A percentile compares a stretch with the other conserved stretches of the same genome.
Evolutionary conservation across 2,329 filamentous ascomycete species (phyloP).

Genomic region (Penicillium palitans): DNA sequence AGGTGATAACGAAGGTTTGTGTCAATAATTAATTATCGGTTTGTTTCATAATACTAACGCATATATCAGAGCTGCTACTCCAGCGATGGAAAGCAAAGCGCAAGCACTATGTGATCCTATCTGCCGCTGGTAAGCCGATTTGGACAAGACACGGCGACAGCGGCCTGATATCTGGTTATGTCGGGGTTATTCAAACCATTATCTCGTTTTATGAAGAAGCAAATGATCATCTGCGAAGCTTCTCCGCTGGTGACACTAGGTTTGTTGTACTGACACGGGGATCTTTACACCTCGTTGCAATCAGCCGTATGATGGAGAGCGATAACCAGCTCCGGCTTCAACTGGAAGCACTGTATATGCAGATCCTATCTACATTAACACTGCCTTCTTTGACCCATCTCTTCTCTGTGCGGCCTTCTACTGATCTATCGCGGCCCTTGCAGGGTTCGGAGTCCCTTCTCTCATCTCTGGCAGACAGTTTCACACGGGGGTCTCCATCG

Average conservation of each 20-base stretch:
- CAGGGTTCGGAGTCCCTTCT: conserved; percentile 89
- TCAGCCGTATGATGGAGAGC: conserved; percentile 89
- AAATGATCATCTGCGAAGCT: conserved; percentile 74
- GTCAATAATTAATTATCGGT: background rate
- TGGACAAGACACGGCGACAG: conserved; percentile 94
- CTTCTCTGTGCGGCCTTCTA: conserved; percentile 88
- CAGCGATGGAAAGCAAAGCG: conserved; percentile 83
- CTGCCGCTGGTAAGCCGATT: conserved; percentile 93
- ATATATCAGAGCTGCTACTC: conserved; percentile 52
- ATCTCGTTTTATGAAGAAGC: conserved; percentile 92
- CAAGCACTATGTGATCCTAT: conserved; percentile 96
- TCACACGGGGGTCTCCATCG: conserved; percentile 88
- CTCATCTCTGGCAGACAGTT: conserved; percentile 89
- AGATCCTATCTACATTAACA: conserved; percentile 92
- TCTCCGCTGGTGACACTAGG: conserved; percentile 80
- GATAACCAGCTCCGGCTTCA: conserved; percentile 83
- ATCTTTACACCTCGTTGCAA: conserved; percentile 87
- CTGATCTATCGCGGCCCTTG: conserved; percentile 83
- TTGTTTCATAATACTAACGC: conserved; percentile 14
- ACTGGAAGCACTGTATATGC: conserved; percentile 94
- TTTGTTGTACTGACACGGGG: conserved; percentile 86
- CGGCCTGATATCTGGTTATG: conserved; percentile 85
- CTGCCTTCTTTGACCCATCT: conserved; percentile 82
- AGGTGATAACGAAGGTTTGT: conserved; percentile 57
- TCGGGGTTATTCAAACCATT: conserved; percentile 94